These are phyloP conservation scores for Cadophora sp. DNA, from an alignment of 2,329 filamentous ascomycete genomes.

Conservation along the genomic window DNA sequence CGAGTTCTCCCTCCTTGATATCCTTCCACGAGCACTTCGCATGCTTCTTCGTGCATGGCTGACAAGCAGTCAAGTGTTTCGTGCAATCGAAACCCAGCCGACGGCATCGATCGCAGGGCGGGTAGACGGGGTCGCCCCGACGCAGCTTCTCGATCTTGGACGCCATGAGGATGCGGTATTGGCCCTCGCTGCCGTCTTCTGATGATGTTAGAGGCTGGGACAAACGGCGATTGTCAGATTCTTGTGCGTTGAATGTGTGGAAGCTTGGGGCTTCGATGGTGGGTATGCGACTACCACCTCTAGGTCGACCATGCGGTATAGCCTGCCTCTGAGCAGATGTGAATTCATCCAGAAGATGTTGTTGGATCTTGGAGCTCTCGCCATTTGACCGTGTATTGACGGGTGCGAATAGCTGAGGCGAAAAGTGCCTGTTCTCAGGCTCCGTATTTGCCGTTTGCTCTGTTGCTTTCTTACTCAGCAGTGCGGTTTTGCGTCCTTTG, in stretches of 20 bases:
- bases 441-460: constrained; percentile 39
- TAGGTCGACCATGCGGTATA: constrained; percentile 33
- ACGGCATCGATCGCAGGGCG: constrained; percentile 84
- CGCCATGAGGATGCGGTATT: constrained; percentile 70
- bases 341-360: constrained; percentile 64
- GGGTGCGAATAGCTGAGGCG: constrained; percentile 38
- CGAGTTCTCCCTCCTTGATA: constrained; percentile 73
- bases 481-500: constrained; percentile 76
- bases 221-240: constrained; percentile 39
- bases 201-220: constrained; percentile 35
- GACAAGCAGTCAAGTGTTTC: constrained; percentile 86
- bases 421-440: constrained; percentile 28
- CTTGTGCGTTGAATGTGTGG: constrained; percentile 31
- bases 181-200: constrained; percentile 40
- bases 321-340: constrained; percentile 40
- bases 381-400: constrained; percentile 51
- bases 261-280: constrained; percentile 23
- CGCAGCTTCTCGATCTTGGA: constrained; percentile 77
- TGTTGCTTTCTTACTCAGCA: constrained; percentile 65
- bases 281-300: constrained; percentile 25
- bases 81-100: constrained; percentile 81
- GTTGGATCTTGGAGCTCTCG: constrained; percentile 50
- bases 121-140: constrained; percentile 77
- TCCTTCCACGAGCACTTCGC: constrained; percentile 87
- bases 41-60: constrained; percentile 89